Base-by-base conservation (phyloP, 2,329 filamentous ascomycete species). In the Zymoseptoria crescenta region DNA sequence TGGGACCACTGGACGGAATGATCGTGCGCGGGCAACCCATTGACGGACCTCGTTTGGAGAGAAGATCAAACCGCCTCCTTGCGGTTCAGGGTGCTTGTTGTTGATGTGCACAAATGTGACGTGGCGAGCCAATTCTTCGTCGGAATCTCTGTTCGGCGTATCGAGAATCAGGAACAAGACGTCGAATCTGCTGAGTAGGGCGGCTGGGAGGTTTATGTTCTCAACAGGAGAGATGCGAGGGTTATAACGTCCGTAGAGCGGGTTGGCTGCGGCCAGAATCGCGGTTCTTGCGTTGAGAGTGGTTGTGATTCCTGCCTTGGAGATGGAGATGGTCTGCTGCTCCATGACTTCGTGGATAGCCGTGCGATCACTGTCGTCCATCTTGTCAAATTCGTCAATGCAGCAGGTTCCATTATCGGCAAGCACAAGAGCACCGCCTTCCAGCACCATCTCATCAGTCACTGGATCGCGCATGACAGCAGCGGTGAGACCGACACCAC, bases 121-220 rank as follows among this genome's bases (percentile, higher is more conserved):
- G 80, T 99, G 94, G 75, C 89, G 90, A 62, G 94, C 94, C 21
- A 99, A 84, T 75, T 96, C 90, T 71, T 95, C 91, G 70, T 99
- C 94, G 0, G 84, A 83, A 67, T 99, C 94, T 64, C 91, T 88
- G 19, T 86, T 87, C 2, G 94, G 93, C 45, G 91, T 96, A 78
- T 99, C 94, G 60, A 99, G 87, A 69, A 99, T 92, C 52, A 99
- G 81, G 81, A 97, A 99, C 66, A 99, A 84, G 66, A 99, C 83
- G 74, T 99, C 94, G 76, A 99, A 99, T 83, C 94, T 90, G 60
- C 93, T 96, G 57, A 99, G 84, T 20, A 99, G 84, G 20, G 94
- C 94, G 19, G 94, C 94, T n/a, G 94, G 94, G 49, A 99, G 86
- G 75, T 99, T 99, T 77, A 99, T 99, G 76, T 99, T 99, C 75